phyloP scores from a whole-genome alignment of 2,329 filamentous ascomycete genomes.

The Zymoseptoria passerinii region DNA sequence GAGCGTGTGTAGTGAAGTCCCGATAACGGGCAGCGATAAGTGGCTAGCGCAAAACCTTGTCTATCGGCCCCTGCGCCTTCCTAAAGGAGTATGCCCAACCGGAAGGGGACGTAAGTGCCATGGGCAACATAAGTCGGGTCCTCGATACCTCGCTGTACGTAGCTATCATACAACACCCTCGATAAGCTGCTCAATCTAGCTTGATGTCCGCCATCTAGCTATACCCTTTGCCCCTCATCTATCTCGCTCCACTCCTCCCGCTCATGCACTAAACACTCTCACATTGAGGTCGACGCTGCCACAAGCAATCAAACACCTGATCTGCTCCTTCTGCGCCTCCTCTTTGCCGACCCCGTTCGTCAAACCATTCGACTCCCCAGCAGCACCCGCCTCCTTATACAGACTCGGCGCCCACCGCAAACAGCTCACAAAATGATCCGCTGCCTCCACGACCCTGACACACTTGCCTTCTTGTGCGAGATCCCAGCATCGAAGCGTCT shows the following conservation, averaged over 20 bases:
- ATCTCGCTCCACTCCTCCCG: background rate
- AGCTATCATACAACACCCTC: too few relatives aligned
- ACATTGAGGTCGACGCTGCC: slow-evolving; percentile 77
- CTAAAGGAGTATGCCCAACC: background rate
- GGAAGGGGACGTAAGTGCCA: background rate
- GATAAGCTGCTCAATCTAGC: background rate
- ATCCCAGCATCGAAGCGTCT: slow-evolving; percentile 90
- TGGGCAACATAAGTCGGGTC: background rate
- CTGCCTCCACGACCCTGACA: slow-evolving; percentile 70
- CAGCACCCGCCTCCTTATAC: slow-evolving; percentile 47
- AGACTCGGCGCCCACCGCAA: slow-evolving; percentile 79
- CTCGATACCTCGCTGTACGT: background rate
- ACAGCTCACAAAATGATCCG: slow-evolving; percentile 75
- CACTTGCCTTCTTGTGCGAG: slow-evolving; percentile 81
- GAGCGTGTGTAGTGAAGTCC: background rate
- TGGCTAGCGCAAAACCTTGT: background rate
- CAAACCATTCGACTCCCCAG: slow-evolving; percentile 33
- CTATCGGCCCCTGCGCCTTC: background rate
- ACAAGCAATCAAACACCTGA: slow-evolving; percentile 78
- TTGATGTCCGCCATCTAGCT: background rate
- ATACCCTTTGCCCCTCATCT: background rate
- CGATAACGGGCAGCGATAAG: background rate
- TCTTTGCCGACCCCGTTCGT: slow-evolving; percentile 34
- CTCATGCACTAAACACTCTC: slow-evolving; percentile 61
- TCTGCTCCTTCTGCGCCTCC: slow-evolving; percentile 42